Evolutionary conservation across 2,329 filamentous ascomycete genomes (phyloP).

Genomic region (Cercospora beticola): DNA sequence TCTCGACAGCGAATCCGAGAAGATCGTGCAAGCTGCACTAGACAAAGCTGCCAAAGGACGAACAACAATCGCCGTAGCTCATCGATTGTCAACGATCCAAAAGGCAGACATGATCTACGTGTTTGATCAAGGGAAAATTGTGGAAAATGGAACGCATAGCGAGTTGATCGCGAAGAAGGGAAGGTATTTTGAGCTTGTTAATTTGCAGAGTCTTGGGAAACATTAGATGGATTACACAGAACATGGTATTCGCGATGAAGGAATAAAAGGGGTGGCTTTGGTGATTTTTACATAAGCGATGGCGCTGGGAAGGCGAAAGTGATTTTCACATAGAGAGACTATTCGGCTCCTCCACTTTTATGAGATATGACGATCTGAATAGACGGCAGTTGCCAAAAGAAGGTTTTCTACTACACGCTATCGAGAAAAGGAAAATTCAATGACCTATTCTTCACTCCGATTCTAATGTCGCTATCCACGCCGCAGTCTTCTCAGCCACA

Average conservation of each 20-base stretch:
- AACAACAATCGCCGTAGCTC: conserved; percentile 84
- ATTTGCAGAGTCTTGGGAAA: conserved; percentile 40
- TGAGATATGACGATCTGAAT: background rate
- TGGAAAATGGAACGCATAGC: conserved; percentile 81
- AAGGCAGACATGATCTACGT: conserved; percentile 95
- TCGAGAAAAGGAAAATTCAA: background rate
- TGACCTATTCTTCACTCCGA: background rate
- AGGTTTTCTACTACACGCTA: background rate
- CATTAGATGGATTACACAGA: conserved; percentile 7
- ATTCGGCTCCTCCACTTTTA: background rate
- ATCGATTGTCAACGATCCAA: conserved; percentile 88
- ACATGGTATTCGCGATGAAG: background rate
- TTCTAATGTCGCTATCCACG: conserved; percentile 10
- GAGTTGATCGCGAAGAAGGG: conserved; percentile 44
- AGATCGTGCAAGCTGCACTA: conserved; percentile 76
- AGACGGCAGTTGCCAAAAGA: background rate
- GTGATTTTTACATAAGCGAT: conserved; percentile 1
- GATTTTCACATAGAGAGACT: background rate
- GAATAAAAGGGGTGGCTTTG: background rate
- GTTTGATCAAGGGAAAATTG: conserved; percentile 84
- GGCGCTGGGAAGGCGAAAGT: conserved; percentile 4
- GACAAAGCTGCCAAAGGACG: conserved; percentile 76
- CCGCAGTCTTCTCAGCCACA: conserved; percentile 14
- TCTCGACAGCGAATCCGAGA: conserved; percentile 73
- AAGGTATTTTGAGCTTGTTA: conserved; percentile 44